phyloP scores from a whole-genome alignment of 192 early-diverging fungal species.

The Coemansia furcata region DNA sequence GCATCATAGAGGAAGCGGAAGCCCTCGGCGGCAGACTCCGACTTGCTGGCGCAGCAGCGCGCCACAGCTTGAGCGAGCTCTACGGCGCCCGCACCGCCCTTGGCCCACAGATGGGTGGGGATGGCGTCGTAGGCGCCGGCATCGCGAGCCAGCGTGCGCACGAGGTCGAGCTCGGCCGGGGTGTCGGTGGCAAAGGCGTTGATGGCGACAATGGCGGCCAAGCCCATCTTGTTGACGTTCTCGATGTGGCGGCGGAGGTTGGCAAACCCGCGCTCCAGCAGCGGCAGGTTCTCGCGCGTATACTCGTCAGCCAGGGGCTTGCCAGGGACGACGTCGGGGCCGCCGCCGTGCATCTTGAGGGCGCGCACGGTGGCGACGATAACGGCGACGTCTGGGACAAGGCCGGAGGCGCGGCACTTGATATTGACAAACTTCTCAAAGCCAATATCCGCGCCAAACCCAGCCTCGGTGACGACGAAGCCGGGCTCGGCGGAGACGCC shows the following conservation, averaged over 20 bases:
- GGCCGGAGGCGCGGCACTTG: constrained; percentile 88
- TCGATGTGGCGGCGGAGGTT: constrained; percentile 91
- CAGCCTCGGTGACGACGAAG: constrained; percentile 97
- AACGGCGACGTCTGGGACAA: constrained; percentile 87
- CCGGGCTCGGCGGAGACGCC: constrained; percentile 71
- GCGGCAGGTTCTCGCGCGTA: constrained; percentile 80
- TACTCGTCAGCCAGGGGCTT: constrained; percentile 89
- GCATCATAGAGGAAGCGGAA: constrained; percentile 93
- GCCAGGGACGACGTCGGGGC: constrained; percentile 87
- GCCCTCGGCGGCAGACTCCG: constrained; percentile 1
- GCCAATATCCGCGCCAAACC: constrained; percentile 99
- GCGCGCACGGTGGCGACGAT: constrained; percentile 93
- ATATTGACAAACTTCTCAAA: constrained; percentile 99
- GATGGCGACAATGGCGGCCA: constrained; percentile 89
- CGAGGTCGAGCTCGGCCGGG: constrained; percentile 75
- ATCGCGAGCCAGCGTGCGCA: constrained; percentile 66
- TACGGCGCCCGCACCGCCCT: constrained; percentile 85
- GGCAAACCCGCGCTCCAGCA: constrained; percentile 76
- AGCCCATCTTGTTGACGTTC: constrained; percentile 85
- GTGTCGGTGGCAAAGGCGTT: constrained; percentile 90
- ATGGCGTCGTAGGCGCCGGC: constrained; percentile 90
- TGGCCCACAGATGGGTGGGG: constrained; percentile 90
- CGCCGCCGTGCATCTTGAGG: constrained; percentile 98
- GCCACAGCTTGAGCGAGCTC: constrained; percentile 86
- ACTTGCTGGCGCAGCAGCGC: constrained; percentile 57